phyloP scores from a whole-genome alignment of 2,329 filamentous ascomycete genomes.

The Pseudonectria buxi region DNA sequence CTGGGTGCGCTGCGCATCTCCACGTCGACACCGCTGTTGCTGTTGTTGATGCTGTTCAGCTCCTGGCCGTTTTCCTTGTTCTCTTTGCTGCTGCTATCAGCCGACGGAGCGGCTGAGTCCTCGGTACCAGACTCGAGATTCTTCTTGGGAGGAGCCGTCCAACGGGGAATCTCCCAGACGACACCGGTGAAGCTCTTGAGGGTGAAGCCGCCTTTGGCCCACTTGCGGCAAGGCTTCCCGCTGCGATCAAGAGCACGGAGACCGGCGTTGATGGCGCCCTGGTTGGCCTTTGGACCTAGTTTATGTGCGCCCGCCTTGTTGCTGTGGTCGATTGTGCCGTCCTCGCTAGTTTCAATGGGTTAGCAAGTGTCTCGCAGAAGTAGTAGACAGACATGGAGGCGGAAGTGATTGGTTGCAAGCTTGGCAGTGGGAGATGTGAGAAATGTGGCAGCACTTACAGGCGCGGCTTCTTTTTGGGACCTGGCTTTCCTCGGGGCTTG shows the following conservation, averaged over 20 bases:
- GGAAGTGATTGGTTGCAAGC: too few species aligned
- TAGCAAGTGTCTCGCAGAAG: constrained; percentile 25
- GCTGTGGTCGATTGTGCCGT: constrained; percentile 55
- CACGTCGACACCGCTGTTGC: constrained; percentile 38
- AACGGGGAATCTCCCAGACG: constrained; percentile 73
- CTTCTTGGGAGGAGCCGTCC: constrained; percentile 65
- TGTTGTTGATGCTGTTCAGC: constrained; percentile 41
- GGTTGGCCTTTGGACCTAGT: constrained; percentile 92
- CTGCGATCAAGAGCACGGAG: constrained; percentile 89
- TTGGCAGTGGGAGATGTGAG: constrained; percentile 4
- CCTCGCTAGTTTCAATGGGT: constrained; percentile 43
- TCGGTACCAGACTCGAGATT: constrained; percentile 39
- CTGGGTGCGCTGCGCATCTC: constrained; percentile 50
- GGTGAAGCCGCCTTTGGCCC: constrained; percentile 74
- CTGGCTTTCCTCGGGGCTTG: constrained; percentile 79
- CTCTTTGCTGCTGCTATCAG: constrained; percentile 54
- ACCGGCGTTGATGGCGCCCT: constrained; percentile 94
- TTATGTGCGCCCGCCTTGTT: constrained; percentile 59
- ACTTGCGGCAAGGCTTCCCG: constrained; percentile 86
- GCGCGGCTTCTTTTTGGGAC: constrained; percentile 92
- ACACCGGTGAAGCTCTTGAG: constrained; percentile 92
- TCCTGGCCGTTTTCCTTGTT: constrained; percentile 54
- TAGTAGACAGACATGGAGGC: too few species aligned
- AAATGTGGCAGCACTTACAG: constrained; percentile 57
- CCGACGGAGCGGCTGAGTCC: constrained; percentile 40